Percentiles rank a stretch among this genome's conserved stretches.
Evolutionary conservation across 2,329 filamentous ascomycete species (phyloP).

Genomic region (Dactylellina drechsleri): DNA sequence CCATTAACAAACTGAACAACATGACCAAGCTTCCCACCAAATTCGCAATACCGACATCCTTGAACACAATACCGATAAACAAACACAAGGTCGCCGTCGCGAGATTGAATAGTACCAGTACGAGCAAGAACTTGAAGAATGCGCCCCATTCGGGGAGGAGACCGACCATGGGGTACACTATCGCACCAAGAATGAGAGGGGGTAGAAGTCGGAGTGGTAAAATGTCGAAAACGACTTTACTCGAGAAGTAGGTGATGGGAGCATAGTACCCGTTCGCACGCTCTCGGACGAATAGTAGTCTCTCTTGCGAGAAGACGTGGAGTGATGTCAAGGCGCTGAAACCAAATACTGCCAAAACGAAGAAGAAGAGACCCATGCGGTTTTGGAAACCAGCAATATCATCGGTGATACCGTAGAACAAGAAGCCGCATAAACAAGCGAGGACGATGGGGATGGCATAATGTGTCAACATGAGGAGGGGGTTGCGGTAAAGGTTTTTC

Average conservation of each 20-base stretch:
- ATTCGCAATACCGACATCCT: conserved; percentile 89
- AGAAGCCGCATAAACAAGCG: conserved; percentile 83
- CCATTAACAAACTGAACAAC: conserved; percentile 95
- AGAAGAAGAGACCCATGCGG: conserved; percentile 95
- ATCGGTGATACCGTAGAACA: conserved; percentile 95
- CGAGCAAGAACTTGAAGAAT: conserved; percentile 90
- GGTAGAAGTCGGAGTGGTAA: conserved; percentile 92
- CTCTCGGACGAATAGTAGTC: conserved; percentile 90
- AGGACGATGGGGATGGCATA: conserved; percentile 96
- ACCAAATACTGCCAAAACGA: conserved; percentile 91
- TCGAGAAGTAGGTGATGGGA: conserved; percentile 90
- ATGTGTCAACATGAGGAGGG: conserved; percentile 97
- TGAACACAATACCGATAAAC: conserved; percentile 95
- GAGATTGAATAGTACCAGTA: conserved; percentile 94
- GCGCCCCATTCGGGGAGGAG: conserved; percentile 81
- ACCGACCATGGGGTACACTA: conserved; percentile 98
- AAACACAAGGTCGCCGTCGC: conserved; percentile 92
- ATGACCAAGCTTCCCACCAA: conserved; percentile 94
- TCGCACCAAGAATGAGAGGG: conserved; percentile 92
- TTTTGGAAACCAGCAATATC: conserved; percentile 99
- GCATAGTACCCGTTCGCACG: conserved; percentile 96
- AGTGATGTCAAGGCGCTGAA: conserved; percentile 95
- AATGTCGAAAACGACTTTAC: conserved; percentile 98
- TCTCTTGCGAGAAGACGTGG: conserved; percentile 90
- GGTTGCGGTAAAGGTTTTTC: conserved; percentile 97